Evolutionary conservation across 179 eudicot genomes (phyloP), one percentile per base, ranked within the genome.

Genomic region (Drosera spatulata): DNA sequence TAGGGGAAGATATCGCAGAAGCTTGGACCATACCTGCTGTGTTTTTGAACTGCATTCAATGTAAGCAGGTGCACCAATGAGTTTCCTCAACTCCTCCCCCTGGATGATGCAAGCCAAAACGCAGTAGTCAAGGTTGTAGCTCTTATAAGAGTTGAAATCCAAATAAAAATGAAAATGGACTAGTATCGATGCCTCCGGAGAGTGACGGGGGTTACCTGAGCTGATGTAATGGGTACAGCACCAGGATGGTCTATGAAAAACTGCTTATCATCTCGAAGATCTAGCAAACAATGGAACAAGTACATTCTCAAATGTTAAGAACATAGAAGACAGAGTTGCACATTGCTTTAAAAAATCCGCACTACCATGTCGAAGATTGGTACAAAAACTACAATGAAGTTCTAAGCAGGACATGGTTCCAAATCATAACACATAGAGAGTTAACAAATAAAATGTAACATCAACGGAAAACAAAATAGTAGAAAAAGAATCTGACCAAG

Each of bases 21-120:
- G 33, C 33, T 22, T 3, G 37, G 53, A 14, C 54, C 73, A 40
- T 68, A 82, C 96, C 94, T 76, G 76, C 76, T 88, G 96, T 73
- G 94, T 79, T 85, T 88, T 88, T 56, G 96, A 83, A 77, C 96
- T 88, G 72, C 96, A 88, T 66, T 88, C 96, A 7, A 88, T 76
- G 77, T 85, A 88, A 56, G 87, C 72, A 61, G 96, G 96, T 66
- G 96, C 85, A 37, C 73, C 86, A 64, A 88, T 85, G 69, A 66
- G 66, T 73, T 85, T 88, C 73, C 77, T 85, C 42, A 88, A 62
- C 72, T 88, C 96, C 71, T 88, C 96, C 37, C 94, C 96, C 96
- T 85, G 61, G 14, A 64, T 51, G 50, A 33, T 65, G 50, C n/a
- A 55, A 40, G 50, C 56, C 50, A 47, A 41, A 11, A 22, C 15